Base-by-base conservation (phyloP, 768 basidiomycete genomes). In the Lactarius sp. region DNA sequence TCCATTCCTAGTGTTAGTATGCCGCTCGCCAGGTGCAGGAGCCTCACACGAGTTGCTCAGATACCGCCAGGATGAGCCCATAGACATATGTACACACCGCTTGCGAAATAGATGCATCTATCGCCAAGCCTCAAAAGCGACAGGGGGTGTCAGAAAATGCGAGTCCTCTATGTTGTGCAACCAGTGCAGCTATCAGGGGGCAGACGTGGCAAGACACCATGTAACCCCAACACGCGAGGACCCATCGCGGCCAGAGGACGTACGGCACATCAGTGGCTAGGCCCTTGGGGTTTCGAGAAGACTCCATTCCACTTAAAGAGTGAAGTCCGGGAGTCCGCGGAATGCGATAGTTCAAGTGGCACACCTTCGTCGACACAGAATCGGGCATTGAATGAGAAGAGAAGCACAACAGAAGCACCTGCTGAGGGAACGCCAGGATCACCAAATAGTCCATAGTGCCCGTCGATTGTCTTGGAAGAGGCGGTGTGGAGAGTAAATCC, bases 401-500 rank as follows among this genome's bases (percentile, higher is more conserved):
- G 42, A 44, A 44, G 42, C 59, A 52, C n/a, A 1, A 41, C 10
- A 51, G 39, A 56, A 44, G 58, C 52, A n/a, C 47, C 37, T 41
- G 52, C 37, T 13, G 36, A 49, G 49, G 62, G 50, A 53, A 64
- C 39, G n/a, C 64, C 33, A 60, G 59, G 42, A 54, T 59, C 56
- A 59, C 52, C 54, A 47, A 64, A 50, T 27, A 47, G 63, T 39
- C 46, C 42, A 60, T 47, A 56, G 59, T 42, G 31, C 22, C 58
- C 46, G 64, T 65, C 59, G 59, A 65, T 60, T 65, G 22, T 42
- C 57, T 49, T 56, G 34, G 53, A 56, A 27, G 34, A 44, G 58
- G 20, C 64, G 59, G 59, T 53, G 47, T 65, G 54, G 64, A 44
- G 52, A 60, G 64, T 49, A 65, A 60, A 65, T 65, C 64, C 39